Evolutionary conservation across 2,329 filamentous ascomycete species (phyloP).

Genomic region (Pleoardoris graminearum): DNA sequence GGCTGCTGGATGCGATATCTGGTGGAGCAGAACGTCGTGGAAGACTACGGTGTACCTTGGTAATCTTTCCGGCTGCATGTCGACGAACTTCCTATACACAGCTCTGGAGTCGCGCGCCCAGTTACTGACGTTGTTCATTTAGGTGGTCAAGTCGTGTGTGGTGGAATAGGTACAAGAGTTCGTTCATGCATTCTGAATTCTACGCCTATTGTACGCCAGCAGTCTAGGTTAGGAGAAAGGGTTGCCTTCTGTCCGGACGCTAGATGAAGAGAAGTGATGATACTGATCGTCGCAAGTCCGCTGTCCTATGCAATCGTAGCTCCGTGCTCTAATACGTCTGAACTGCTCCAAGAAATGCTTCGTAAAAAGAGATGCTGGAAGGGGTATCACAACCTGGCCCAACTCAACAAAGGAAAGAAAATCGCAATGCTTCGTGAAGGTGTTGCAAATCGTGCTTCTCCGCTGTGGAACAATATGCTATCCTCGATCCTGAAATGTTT

Average conservation of each 20-base stretch:
- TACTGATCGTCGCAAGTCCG: background rate
- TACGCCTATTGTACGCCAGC: background rate
- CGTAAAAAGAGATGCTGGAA: conserved; percentile 16
- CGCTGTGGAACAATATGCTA: background rate
- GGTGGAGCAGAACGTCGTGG: too few species aligned
- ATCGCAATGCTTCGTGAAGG: background rate
- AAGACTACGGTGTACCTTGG: too few species aligned
- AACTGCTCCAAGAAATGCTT: background rate
- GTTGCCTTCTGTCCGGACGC: background rate
- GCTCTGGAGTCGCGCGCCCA: too few species aligned
- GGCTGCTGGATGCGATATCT: too few species aligned
- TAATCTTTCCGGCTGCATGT: too few species aligned
- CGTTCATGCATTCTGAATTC: too few species aligned
- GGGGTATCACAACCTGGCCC: conserved; percentile 41
- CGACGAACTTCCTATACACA: too few species aligned
- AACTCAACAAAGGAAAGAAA: conserved; percentile 12
- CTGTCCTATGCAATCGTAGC: conserved; percentile 10
- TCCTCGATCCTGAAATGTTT: background rate
- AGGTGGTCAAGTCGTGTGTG: too few species aligned
- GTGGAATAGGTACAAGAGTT: too few species aligned
- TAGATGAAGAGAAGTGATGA: background rate
- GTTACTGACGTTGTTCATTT: too few species aligned
- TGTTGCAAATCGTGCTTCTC: background rate
- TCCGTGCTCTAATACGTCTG: background rate
- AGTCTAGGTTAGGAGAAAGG: background rate